phyloP scores from a whole-genome alignment of 495 filamentous ascomycete genomes.

The Cenococcum geophilum region DNA sequence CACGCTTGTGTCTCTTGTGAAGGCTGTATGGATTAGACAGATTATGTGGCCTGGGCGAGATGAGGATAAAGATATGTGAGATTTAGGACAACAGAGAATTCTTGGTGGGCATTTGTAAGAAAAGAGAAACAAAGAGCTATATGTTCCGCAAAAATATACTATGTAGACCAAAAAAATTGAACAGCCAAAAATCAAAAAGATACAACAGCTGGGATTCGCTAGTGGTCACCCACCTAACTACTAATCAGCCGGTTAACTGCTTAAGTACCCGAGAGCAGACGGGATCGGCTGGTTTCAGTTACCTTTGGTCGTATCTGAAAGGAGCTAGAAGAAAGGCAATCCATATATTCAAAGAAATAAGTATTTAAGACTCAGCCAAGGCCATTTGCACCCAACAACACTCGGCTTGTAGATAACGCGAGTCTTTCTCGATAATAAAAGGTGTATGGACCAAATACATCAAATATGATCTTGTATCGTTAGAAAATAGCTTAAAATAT shows the following conservation, averaged over 20 bases:
- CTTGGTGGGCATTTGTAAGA: no score
- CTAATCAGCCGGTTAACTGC: slow-evolving; percentile 14
- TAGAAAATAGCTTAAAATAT: background rate
- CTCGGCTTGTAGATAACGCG: background rate
- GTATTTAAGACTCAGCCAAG: background rate
- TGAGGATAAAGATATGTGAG: background rate
- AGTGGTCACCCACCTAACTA: slow-evolving; percentile 31
- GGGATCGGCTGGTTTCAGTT: slow-evolving; percentile 14
- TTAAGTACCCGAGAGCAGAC: slow-evolving; percentile 33
- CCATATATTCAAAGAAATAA: background rate
- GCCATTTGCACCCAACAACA: background rate
- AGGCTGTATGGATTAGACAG: background rate
- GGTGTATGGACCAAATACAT: background rate
- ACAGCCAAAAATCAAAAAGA: slow-evolving; percentile 22
- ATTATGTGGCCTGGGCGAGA: background rate
- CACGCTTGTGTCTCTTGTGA: background rate
- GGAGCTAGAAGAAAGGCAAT: background rate
- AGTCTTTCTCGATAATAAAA: background rate
- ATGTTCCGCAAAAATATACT: no score
- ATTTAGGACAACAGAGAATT: no score
- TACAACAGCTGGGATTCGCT: slow-evolving; percentile 40
- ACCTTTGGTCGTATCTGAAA: slow-evolving; percentile 8
- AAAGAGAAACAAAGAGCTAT: no score
- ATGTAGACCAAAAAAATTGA: slow-evolving; percentile 1
- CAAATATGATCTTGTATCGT: background rate